Percentiles rank a stretch among this genome's conserved stretches.
These are phyloP conservation scores for Poa pratensis DNA, from an alignment of 176 grass and related monocot genomes.

Conservation along the genomic window DNA sequence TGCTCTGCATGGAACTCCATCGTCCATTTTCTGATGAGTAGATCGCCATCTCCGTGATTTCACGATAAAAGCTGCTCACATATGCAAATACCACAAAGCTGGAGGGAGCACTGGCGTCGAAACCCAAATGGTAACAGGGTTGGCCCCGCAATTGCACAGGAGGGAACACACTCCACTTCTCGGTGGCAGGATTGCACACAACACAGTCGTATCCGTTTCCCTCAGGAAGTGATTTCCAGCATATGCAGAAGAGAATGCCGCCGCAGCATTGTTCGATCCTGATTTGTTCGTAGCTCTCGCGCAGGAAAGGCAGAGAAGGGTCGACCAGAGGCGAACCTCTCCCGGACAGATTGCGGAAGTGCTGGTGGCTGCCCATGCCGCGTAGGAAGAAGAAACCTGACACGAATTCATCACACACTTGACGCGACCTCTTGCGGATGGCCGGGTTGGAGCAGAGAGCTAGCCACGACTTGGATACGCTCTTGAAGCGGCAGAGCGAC, in stretches of 20 bases:
- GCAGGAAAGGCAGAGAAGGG: not conserved
- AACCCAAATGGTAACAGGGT: not conserved
- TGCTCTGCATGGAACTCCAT: not conserved
- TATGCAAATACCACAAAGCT: not conserved
- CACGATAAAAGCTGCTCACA: not conserved
- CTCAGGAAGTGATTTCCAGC: not conserved
- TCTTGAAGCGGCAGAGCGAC: constrained; percentile 1
- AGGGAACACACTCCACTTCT: not conserved
- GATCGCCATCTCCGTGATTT: not conserved
- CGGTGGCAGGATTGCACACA: not conserved
- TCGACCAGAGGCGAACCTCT: not conserved
- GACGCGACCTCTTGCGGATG: not conserved
- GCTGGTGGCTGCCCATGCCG: too few species aligned
- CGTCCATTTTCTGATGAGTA: not conserved
- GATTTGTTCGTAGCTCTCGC: not conserved
- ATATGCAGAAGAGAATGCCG: not conserved
- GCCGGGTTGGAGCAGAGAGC: not conserved
- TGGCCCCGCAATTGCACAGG: not conserved
- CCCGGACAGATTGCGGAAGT: not conserved
- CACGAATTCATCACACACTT: not conserved
- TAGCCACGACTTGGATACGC: not conserved
- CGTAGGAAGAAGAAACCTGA: not conserved
- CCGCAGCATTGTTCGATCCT: not conserved
- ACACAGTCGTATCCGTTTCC: not conserved
- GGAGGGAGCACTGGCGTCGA: not conserved